These are phyloP conservation scores for Monosporascus sp. DNA, from an alignment of 2,329 filamentous ascomycete genomes.

Conservation along the genomic window DNA sequence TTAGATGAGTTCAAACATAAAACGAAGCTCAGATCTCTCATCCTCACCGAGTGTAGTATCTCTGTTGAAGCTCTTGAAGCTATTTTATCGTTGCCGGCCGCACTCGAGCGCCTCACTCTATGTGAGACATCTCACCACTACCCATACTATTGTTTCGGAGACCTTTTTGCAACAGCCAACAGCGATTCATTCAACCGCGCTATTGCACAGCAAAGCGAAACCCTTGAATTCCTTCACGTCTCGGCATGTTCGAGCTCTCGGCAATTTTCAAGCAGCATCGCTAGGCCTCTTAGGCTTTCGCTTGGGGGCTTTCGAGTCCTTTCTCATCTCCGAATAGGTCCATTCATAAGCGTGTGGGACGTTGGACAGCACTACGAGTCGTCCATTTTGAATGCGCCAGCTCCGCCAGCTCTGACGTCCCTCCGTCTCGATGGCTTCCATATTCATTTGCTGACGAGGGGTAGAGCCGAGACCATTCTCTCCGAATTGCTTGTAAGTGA, in stretches of 20 bases:
- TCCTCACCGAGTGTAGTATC: slow-evolving; percentile 6
- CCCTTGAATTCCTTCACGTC: slow-evolving; percentile 7
- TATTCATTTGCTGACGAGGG: neutral
- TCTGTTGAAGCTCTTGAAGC: slow-evolving; percentile 4
- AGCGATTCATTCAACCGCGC: slow-evolving; percentile 7
- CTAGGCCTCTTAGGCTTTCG: slow-evolving; percentile 4
- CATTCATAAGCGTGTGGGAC: neutral
- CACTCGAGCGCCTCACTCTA: slow-evolving; percentile 3
- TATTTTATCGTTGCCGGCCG: slow-evolving; percentile 8
- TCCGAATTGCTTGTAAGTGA: slow-evolving; percentile 6
- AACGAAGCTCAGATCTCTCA: slow-evolving; percentile 7
- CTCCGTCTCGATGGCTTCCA: slow-evolving; percentile 6
- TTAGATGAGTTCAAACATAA: slow-evolving; percentile 2
- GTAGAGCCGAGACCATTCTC: neutral
- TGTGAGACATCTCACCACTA: slow-evolving; percentile 10
- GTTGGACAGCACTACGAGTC: neutral
- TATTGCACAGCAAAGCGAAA: slow-evolving; percentile 9
- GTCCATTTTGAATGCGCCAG: slow-evolving; percentile 2
- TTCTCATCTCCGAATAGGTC: slow-evolving; percentile 7
- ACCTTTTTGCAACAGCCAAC: slow-evolving; percentile 4
- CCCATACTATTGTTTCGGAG: neutral
- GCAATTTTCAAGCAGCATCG: neutral
- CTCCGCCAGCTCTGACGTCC: slow-evolving; percentile 5
- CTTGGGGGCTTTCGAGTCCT: slow-evolving; percentile 10
- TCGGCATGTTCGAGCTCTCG: neutral